These are phyloP conservation scores for Colletotrichum coccodes DNA, from an alignment of 2,329 filamentous ascomycete species.

Conservation along the genomic window DNA sequence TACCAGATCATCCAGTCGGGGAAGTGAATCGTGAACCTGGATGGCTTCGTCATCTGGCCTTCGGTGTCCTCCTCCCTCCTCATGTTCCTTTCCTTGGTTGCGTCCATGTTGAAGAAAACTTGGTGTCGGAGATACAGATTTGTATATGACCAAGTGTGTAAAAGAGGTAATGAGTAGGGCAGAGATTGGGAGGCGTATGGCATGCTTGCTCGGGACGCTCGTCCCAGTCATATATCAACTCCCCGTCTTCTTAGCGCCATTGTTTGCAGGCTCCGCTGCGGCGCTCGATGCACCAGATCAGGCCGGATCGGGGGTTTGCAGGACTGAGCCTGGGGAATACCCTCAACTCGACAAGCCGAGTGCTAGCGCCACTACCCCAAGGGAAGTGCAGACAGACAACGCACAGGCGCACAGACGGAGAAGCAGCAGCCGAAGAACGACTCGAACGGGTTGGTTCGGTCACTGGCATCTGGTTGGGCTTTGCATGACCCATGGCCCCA, in stretches of 20 bases:
- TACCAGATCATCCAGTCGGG: slow-evolving; percentile 55
- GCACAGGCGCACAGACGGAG: slow-evolving; percentile 2
- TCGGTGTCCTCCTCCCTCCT: background rate
- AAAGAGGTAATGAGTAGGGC: background rate
- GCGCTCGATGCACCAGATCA: slow-evolving; percentile 1
- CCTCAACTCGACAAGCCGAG: background rate
- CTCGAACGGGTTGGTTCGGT: slow-evolving; percentile 1
- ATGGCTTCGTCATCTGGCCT: background rate
- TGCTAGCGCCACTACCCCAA: background rate
- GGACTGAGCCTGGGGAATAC: background rate
- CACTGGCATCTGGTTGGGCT: background rate
- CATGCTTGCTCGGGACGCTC: background rate
- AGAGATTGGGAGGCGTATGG: no score
- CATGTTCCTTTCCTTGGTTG: background rate
- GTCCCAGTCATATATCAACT: slow-evolving; percentile 14
- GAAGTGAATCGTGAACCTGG: slow-evolving; percentile 33
- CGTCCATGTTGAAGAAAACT: background rate
- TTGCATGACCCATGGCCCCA: background rate
- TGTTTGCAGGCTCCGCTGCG: background rate
- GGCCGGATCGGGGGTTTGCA: background rate
- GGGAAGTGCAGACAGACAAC: slow-evolving; percentile 9
- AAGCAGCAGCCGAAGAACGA: background rate
- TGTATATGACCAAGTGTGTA: background rate
- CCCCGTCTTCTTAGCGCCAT: background rate
- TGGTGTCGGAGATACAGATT: background rate